Percentiles rank a stretch among this genome's conserved stretches.
Conservation (phyloP, 306 rosid species). For the Cucumis sativus region DNA sequence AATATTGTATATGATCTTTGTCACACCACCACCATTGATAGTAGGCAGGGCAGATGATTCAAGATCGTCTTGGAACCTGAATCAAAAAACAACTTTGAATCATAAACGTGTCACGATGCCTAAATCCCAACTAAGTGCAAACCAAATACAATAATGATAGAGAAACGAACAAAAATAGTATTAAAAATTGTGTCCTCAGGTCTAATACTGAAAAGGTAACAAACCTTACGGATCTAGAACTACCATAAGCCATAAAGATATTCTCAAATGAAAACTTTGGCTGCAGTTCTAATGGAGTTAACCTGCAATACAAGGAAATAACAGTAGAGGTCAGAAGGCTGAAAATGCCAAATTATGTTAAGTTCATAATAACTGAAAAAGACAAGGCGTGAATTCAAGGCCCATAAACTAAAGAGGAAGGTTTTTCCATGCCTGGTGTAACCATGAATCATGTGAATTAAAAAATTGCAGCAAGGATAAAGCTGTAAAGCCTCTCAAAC, state of each 20-base stretch:
- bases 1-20: conserved; percentile 21
- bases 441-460: conserved; percentile 32
- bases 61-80: conserved; percentile 28
- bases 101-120: not conserved
- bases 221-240: conserved; percentile 58
- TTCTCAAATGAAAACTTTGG: conserved; percentile 8
- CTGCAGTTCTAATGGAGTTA: conserved; percentile 12
- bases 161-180: not conserved
- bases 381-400: conserved; percentile 5
- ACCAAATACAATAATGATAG: not conserved
- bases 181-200: not conserved
- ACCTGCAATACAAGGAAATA: not conserved
- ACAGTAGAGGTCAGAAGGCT: conserved; percentile 11
- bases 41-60: conserved; percentile 15
- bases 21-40: conserved; percentile 14
- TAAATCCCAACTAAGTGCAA: not conserved
- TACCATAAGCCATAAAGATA: conserved; percentile 46
- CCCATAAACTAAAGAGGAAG: conserved; percentile 17
- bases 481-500: conserved; percentile 24
- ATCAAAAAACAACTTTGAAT: not conserved
- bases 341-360: not conserved
- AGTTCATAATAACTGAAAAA: not conserved
- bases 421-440: conserved; percentile 3
- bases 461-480: conserved; percentile 15
- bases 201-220: conserved; percentile 5